Base-by-base conservation (phyloP, 1,284 basidiomycete species). In the Peniophora sp. region DNA sequence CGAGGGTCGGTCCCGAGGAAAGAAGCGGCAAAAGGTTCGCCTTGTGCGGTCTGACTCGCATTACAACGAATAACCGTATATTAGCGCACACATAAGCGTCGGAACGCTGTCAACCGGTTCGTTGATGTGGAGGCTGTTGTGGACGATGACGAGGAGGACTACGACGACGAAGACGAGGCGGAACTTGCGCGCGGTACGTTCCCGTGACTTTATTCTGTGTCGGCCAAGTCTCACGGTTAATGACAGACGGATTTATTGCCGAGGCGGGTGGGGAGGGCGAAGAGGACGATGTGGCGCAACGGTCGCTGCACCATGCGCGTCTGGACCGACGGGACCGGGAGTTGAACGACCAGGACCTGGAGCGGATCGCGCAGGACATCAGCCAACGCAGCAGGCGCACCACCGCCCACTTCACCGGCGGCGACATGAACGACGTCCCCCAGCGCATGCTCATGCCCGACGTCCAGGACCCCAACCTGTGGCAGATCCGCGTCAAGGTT, bases 381-480 rank as follows among this genome's bases (percentile, higher is more conserved):
- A 87, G 83, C 57, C 83, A 91, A 62, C 84, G 93, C 48, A 92
- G 97, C 69, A 78, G 77, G 52, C 75, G 79, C 49, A 77, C 81
- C 24, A 78, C 81, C 16, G 78, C 80, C 47, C 82, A 82, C 48
- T 95, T 92, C 63, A 86, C 89, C 23, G 27, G 27, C 27, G 90
- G 90, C 23, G 92, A 94, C 65, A 87, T 91, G 81, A 96, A 94
- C 63, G 89, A 92, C 59, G 85, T 98, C 32, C 96, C 97, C 0
- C 94, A 98, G 63, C 81, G 93, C n/a, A 70, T 97, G 46, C 76
- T 97, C 43, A 98, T 99, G 95, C 96, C 96, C 34, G 91, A 89
- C 14, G 93, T 97, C 6, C 88, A 97, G 54, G 96, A 99, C 65
- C 91, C 96, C 5, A 95, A 84, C 63, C 71, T 99, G 58, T 99